Base-by-base conservation (phyloP, 225 moss, liverwort and hornwort genomes). In the Climacium dendroides region DNA sequence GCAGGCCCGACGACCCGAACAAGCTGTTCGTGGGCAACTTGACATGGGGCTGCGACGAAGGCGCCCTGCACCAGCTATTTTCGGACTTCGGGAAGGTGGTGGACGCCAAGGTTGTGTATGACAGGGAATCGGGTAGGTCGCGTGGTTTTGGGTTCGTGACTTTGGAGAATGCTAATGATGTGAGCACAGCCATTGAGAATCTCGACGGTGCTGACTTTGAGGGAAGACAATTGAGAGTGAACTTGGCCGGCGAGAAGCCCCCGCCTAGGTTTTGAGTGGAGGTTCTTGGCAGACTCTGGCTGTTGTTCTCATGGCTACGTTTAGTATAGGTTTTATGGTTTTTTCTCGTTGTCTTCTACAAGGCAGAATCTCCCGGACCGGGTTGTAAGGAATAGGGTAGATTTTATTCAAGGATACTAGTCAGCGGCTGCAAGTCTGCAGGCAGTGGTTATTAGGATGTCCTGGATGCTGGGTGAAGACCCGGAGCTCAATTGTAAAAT, bases 21-120 rank as follows among this genome's bases (percentile, higher is more conserved):
- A 98, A 96, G 88, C 90, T 98, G 11, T 98, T 97, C 70, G 96
- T 96, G 16, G 98, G 98, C n/a, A 98, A 98, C 88, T 83, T 98
- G 29, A 55, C 94, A 0, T 98, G 97, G 98, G 89, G 92, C 47
- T 93, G 95, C 5, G 95, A 98, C 63, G 96, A 96, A 30, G 89
- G 62, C 5, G 90, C 89, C 6, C 84, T 98, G 85, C 80, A 92
- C 28, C 78, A 92, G 45, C 86, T 98, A n/a, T 98, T 98, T 66
- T 92, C 94, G 9, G 96, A 93, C 78, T 96, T 73, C n/a, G 98
- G 98, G 30, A 96, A 90, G 64, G 96, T 98, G 18, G 85, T 95
- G 70, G 97, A 98, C 22, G 96, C 96, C 8, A 97, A 93, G 92
- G 93, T 98, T 55, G 94, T 97, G 15, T 87, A 89, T 9, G 98